Percentiles rank a stretch among this genome's conserved stretches.
Conservation (phyloP, 2,329 filamentous ascomycete genomes). For the Cadophora sp. region DNA sequence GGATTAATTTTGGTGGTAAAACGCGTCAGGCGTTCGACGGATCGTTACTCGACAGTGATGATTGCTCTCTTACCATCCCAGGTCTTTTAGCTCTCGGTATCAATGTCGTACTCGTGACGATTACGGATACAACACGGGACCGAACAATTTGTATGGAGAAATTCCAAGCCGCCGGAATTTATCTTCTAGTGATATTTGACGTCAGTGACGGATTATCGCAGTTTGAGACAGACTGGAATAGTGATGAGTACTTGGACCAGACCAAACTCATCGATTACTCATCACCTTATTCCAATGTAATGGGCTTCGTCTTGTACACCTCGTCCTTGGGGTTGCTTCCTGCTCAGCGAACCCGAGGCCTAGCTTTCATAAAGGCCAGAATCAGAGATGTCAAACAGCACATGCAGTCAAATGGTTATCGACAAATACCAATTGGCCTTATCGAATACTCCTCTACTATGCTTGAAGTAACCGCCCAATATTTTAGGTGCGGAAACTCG, state of each 20-base stretch:
- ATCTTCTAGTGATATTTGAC: neutral
- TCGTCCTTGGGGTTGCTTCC: no score
- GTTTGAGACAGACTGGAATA: neutral
- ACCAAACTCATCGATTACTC: neutral
- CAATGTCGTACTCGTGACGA: neutral
- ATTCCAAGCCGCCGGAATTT: constrained; percentile 10
- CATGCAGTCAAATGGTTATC: constrained; percentile 1
- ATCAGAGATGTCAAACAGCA: neutral
- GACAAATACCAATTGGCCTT: neutral
- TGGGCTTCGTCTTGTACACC: neutral
- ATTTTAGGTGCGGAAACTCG: neutral
- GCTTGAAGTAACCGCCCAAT: neutral
- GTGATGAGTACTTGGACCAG: neutral
- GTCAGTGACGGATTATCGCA: no score
- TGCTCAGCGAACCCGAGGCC: neutral
- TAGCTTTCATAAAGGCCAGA: neutral
- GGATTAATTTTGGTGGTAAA: neutral
- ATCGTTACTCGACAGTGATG: no score
- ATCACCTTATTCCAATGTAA: neutral
- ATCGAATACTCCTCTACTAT: neutral
- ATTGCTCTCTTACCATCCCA: no score
- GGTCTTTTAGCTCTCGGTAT: neutral
- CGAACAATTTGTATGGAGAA: neutral
- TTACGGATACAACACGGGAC: neutral
- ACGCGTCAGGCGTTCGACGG: no score